Conservation (phyloP, 1,284 basidiomycete genomes). For the Neotropicomus parvogracilis region DNA sequence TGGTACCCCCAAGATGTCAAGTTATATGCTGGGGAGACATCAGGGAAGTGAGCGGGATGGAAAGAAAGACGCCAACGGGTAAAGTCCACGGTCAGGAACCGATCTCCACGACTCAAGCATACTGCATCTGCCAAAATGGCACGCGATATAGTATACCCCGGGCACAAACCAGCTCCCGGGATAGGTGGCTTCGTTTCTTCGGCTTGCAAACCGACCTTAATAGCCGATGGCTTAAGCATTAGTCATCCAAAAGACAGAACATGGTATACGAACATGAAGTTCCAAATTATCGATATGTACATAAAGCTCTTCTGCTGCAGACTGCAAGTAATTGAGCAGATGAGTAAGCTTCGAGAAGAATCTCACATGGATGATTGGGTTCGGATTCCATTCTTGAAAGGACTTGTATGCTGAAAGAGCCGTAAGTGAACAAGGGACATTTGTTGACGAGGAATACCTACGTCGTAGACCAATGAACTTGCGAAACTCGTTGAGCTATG, state of each 20-base stretch:
- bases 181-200: slow-evolving; percentile 69
- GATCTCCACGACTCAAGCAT: slow-evolving; percentile 66
- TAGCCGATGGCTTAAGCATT: background rate
- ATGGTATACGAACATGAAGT: slow-evolving; percentile 49
- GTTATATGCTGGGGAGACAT: slow-evolving; percentile 51
- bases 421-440: background rate
- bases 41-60: background rate
- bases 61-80: slow-evolving; percentile 45
- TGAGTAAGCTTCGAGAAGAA: background rate
- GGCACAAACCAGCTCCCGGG: slow-evolving; percentile 78
- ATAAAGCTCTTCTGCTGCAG: slow-evolving; percentile 66
- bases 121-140: slow-evolving; percentile 84
- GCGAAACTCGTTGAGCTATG: slow-evolving; percentile 63
- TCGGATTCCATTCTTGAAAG: slow-evolving; percentile 79
- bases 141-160: slow-evolving; percentile 84
- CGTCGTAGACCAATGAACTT: slow-evolving; percentile 51
- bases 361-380: slow-evolving; percentile 58
- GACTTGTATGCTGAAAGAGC: slow-evolving; percentile 45
- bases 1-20: slow-evolving; percentile 76
- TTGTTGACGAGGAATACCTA: slow-evolving; percentile 17
- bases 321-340: slow-evolving; percentile 35
- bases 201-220: slow-evolving; percentile 67
- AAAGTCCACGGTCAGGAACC: slow-evolving; percentile 77
- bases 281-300: slow-evolving; percentile 74
- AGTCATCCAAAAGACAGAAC: background rate